A percentile compares a stretch with the other conserved stretches of the same genome.
These are phyloP conservation scores for Seiridium cupressi DNA, from an alignment of 2,329 filamentous ascomycete genomes.

Conservation along the genomic window DNA sequence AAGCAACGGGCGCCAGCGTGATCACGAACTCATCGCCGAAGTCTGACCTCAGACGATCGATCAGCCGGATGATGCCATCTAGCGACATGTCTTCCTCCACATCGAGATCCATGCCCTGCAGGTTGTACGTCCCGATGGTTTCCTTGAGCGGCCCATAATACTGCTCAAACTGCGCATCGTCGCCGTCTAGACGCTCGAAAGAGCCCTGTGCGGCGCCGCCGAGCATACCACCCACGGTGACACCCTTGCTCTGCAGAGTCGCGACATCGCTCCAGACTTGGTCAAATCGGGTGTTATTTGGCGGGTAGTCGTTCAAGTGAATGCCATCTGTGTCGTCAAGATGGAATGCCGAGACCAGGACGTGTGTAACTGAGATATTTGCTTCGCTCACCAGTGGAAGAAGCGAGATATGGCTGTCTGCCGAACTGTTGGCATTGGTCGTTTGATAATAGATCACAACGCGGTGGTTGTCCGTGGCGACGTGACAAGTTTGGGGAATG, in stretches of 20 bases:
- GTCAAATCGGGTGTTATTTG: constrained; percentile 63
- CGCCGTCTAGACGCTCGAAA: constrained; percentile 58
- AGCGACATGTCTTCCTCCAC: constrained; percentile 77
- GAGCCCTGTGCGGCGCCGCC: constrained; percentile 80
- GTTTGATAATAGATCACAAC: constrained; percentile 56
- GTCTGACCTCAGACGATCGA: constrained; percentile 65
- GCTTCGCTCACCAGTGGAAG: constrained; percentile 47
- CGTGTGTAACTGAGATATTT: constrained; percentile 64
- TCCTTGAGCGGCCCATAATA: constrained; percentile 70
- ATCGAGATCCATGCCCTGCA: constrained; percentile 75
- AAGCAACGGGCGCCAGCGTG: constrained; percentile 78
- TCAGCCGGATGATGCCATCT: constrained; percentile 61
- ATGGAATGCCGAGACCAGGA: constrained; percentile 85
- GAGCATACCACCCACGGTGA: constrained; percentile 83
- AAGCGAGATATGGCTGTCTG: constrained; percentile 47
- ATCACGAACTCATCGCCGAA: constrained; percentile 72
- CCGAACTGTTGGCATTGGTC: constrained; percentile 39
- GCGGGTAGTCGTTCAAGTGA: constrained; percentile 77
- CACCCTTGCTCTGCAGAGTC: constrained; percentile 67
- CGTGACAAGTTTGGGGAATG: constrained; percentile 14
- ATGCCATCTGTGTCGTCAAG: constrained; percentile 66
- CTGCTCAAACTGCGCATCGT: constrained; percentile 61
- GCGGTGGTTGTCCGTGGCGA: constrained; percentile 29
- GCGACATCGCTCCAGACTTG: constrained; percentile 78
- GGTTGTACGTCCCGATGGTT: constrained; percentile 57